Evolutionary conservation across 495 filamentous ascomycete genomes (phyloP).

Genomic region (Pyrenula massariospora): DNA sequence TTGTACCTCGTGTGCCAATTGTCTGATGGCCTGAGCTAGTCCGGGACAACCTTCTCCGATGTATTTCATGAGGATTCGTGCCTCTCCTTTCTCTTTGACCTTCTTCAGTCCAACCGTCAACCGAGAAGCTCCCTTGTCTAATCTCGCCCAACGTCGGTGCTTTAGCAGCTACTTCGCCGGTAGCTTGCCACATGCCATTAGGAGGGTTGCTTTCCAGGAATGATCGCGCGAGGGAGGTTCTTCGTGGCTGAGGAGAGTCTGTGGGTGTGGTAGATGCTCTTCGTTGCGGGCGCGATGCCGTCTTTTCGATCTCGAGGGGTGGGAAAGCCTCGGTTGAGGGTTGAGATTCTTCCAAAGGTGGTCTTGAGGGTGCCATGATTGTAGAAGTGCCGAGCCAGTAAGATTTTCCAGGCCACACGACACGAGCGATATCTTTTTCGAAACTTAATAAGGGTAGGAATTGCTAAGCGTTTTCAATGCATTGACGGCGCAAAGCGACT

Average conservation of each 20-base stretch:
- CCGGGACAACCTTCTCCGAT: slow-evolving; percentile 8
- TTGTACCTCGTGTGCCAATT: neutral
- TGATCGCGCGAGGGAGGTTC: neutral
- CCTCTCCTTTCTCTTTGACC: slow-evolving; percentile 15
- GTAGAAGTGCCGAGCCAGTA: neutral
- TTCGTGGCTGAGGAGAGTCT: neutral
- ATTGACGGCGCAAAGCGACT: neutral
- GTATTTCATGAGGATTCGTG: neutral
- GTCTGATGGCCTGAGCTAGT: slow-evolving; percentile 2
- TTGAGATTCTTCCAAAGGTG: neutral
- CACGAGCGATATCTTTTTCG: neutral
- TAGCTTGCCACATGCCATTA: slow-evolving; percentile 41
- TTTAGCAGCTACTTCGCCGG: slow-evolving; percentile 23
- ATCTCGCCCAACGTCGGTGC: slow-evolving; percentile 31
- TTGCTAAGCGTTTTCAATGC: neutral
- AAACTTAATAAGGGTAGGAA: neutral
- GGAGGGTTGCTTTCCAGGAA: slow-evolving; percentile 36
- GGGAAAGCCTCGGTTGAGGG: neutral
- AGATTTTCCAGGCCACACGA: neutral
- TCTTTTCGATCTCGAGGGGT: neutral
- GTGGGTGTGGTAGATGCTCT: neutral
- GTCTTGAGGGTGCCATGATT: neutral
- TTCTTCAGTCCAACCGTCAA: slow-evolving; percentile 25
- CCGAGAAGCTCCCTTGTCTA: slow-evolving; percentile 22
- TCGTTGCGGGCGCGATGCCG: neutral